phyloP scores from a whole-genome alignment of 768 basidiomycete species.

The Russula ochroleuca region DNA sequence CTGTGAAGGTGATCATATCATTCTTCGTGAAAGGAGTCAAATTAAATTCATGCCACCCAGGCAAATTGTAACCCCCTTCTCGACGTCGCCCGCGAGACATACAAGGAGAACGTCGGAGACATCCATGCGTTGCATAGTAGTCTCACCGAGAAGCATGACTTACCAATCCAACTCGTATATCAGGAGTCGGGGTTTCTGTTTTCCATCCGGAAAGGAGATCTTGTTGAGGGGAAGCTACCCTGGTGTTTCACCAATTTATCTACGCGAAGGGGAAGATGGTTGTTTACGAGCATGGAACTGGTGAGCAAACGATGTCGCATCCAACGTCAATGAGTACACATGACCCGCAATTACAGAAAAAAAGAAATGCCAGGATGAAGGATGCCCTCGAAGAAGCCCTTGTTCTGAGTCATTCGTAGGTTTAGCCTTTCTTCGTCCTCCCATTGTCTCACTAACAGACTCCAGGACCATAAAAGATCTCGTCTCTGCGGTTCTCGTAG shows the following conservation, averaged over 20 bases:
- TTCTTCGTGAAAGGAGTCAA: background rate
- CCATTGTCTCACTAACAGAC: constrained; percentile 5
- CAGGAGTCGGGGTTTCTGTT: constrained; percentile 75
- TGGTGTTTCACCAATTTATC: constrained; percentile 65
- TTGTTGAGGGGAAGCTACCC: constrained; percentile 61
- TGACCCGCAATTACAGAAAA: constrained; percentile 51
- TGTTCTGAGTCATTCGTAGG: constrained; percentile 75
- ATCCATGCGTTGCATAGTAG: constrained; percentile 64
- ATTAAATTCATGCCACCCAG: constrained; percentile 32
- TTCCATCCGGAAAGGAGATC: constrained; percentile 59
- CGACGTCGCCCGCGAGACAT: constrained; percentile 93
- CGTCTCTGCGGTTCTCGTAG: constrained; percentile 58
- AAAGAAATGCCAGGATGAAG: constrained; percentile 83
- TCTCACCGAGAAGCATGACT: constrained; percentile 55
- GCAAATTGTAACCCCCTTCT: constrained; percentile 79
- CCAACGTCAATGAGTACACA: background rate
- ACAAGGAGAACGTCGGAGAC: constrained; percentile 88
- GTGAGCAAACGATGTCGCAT: constrained; percentile 40
- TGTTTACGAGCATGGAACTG: constrained; percentile 78
- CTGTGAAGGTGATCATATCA: constrained; percentile 55
- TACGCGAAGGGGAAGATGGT: constrained; percentile 63
- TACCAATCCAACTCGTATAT: constrained; percentile 65
- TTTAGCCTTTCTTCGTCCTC: background rate
- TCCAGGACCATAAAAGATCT: constrained; percentile 76
- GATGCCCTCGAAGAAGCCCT: constrained; percentile 89